Percentiles rank a stretch among this genome's conserved stretches.
Conservation (phyloP, 768 basidiomycete species). For the Termitomyces sp. region DNA sequence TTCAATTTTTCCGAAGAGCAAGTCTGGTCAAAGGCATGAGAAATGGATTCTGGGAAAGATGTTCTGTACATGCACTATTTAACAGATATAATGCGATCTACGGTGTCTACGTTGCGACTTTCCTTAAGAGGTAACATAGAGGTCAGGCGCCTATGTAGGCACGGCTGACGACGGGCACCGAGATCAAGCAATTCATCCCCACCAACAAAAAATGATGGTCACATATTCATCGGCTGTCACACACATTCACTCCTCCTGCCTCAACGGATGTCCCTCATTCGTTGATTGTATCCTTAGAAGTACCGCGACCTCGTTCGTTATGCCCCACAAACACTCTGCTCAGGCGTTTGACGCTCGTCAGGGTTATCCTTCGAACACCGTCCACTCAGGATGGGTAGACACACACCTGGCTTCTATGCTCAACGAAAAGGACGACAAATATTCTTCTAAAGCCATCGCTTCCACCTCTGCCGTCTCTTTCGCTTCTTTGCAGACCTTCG, state of each 20-base stretch:
- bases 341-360: conserved; percentile 23
- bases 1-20: no score
- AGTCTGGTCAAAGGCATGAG: no score
- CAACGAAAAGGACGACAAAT: conserved; percentile 29
- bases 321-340: conserved; percentile 20
- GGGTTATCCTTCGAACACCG: conserved; percentile 15
- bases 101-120: no score
- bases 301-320: conserved; percentile 8
- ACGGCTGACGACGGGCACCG: not conserved
- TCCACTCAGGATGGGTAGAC: conserved; percentile 26
- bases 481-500: conserved; percentile 21
- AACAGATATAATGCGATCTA: no score
- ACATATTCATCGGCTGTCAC: conserved; percentile 4
- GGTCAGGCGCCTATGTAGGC: no score
- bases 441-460: conserved; percentile 22
- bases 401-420: conserved; percentile 27
- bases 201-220: conserved; percentile 14
- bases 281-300: conserved; percentile 5
- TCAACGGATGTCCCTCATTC: conserved; percentile 10
- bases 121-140: no score
- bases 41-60: not conserved
- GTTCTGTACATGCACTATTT: no score
- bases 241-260: not conserved
- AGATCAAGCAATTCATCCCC: not conserved
- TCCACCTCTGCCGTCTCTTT: conserved; percentile 20